Percentiles rank a stretch among this genome's conserved stretches.
Conservation (phyloP, 148 eudicot species). For the Camellia japonica region DNA sequence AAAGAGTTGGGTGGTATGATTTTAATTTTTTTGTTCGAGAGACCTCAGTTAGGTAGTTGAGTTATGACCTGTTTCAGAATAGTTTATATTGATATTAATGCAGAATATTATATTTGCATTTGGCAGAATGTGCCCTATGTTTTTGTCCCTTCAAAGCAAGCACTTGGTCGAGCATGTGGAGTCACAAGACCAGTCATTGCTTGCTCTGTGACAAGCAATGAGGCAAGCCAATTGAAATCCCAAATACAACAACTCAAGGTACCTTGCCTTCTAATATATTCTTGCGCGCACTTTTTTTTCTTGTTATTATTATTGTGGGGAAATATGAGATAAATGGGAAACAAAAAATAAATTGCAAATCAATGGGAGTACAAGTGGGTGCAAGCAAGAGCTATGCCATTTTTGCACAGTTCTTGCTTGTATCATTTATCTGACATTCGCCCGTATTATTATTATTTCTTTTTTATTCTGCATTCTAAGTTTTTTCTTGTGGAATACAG, state of each 20-base stretch:
- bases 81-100: neutral
- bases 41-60: too few relatives aligned
- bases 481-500: constrained; percentile 34
- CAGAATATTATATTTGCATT: neutral
- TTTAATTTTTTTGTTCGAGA: neutral
- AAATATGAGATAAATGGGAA: too few relatives aligned
- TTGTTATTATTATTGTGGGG: too few relatives aligned
- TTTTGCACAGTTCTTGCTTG: too few relatives aligned
- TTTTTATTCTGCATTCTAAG: neutral
- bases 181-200: constrained; percentile 94
- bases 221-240: constrained; percentile 85
- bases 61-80: too few relatives aligned
- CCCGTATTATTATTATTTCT: neutral
- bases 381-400: too few relatives aligned
- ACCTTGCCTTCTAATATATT: neutral
- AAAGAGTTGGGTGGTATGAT: neutral
- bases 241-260: constrained; percentile 94
- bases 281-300: neutral
- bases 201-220: constrained; percentile 91
- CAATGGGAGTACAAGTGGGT: too few relatives aligned
- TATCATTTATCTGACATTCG: too few relatives aligned
- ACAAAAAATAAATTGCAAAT: too few relatives aligned
- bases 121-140: constrained; percentile 94
- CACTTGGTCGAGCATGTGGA: constrained; percentile 96
- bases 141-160: constrained; percentile 89